Evolutionary conservation across 441 rosid species (phyloP), one percentile per base, ranked within the genome.

Genomic region (Euphorbia schlechtendalii): DNA sequence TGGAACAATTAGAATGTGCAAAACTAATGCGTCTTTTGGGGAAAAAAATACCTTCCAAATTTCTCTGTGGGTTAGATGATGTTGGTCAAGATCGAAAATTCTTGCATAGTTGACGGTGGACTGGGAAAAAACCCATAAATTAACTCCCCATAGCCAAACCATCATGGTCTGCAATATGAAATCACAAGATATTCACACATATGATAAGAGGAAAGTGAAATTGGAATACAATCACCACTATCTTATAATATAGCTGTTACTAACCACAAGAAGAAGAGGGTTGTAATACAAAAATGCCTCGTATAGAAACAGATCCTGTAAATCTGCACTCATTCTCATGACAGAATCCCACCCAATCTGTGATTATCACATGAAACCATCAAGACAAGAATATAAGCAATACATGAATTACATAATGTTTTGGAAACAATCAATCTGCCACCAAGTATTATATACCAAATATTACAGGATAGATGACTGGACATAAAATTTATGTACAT

Each of bases 81-180:
- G 84, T 70, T 89, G 92, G 77, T 94, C 89, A 57, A 89, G 84
- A 73, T 82, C 79, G 61, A 95, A 95, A 59, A 89, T 78, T 62
- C 81, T 83, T 56, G 85, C 86, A 73, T 89, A 95, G 71, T 79
- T 87, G 59, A 95, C 80, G 65, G 81, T 91, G 40, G 95, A 81
- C 79, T 85, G 92, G 14, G 90, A 63, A 72, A 95, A 95, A 52
- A 88, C 89, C 97, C 92, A 92, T 68, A 88, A 70, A 65, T 88
- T 92, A 55, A 89, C 76, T 72, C 98, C 99, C 97, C 98, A 95
- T 36, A 95, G 86, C 99, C 99, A 95, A 59, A 90, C 96, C 95
- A 87, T 84, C 88, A 84, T 71, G 38, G 96, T 89, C 99, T 95
- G 83, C 64, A 79, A 65, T 14, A 58, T 34, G 63, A 80, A 71